Percentiles rank a stretch among this genome's conserved stretches.
Evolutionary conservation across 306 rosid species (phyloP).

Genomic region (Echinosophora koreensis): DNA sequence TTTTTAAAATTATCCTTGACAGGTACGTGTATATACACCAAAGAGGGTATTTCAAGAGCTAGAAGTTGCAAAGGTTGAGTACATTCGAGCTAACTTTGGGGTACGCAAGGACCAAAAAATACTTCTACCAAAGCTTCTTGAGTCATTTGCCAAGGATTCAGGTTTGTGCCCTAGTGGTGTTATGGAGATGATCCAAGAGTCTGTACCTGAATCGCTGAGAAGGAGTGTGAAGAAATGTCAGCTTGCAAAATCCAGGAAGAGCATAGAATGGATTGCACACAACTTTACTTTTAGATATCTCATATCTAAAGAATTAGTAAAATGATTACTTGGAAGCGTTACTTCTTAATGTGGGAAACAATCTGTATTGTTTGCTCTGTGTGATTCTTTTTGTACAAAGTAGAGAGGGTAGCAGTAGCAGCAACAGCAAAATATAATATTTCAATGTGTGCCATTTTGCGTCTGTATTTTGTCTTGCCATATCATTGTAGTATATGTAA

Average conservation of each 20-base stretch:
- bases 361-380: slow-evolving; percentile 35
- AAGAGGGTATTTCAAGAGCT: slow-evolving; percentile 77
- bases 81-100: slow-evolving; percentile 82
- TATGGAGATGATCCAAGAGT: slow-evolving; percentile 76
- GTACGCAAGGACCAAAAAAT: slow-evolving; percentile 80
- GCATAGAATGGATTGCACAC: slow-evolving; percentile 84
- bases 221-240: slow-evolving; percentile 70
- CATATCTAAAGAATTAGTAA: slow-evolving; percentile 78
- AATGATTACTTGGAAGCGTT: slow-evolving; percentile 54
- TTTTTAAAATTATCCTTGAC: slow-evolving; percentile 25
- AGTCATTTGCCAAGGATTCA: slow-evolving; percentile 77
- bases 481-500: slow-evolving; percentile 37
- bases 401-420: slow-evolving; percentile 46
- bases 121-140: slow-evolving; percentile 81
- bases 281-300: slow-evolving; percentile 86
- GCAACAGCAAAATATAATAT: slow-evolving; percentile 26
- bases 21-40: slow-evolving; percentile 85
- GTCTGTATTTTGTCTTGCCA: background rate
- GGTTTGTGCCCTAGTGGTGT: slow-evolving; percentile 66
- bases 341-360: slow-evolving; percentile 22
- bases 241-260: slow-evolving; percentile 67
- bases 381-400: slow-evolving; percentile 69
- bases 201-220: slow-evolving; percentile 76
- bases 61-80: slow-evolving; percentile 80
- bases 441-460: slow-evolving; percentile 45